A percentile compares a stretch with the other conserved stretches of the same genome.
Conservation (phyloP, 1,139 yeast genomes). For the Sugiyamaella grinbergsii region DNA sequence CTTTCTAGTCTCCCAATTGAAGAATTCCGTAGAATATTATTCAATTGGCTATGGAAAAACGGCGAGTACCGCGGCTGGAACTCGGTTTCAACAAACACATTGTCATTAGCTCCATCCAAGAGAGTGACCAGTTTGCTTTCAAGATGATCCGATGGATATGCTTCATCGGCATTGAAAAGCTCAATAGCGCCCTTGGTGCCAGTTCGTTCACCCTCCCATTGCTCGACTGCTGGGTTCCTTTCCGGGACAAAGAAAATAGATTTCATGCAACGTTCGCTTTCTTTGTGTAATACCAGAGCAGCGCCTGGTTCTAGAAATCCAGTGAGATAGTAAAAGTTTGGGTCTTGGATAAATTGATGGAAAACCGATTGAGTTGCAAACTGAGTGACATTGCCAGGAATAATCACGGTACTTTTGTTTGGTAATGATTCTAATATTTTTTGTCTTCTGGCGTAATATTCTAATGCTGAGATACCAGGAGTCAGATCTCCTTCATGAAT, state of each 20-base stretch:
- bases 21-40: conserved; percentile 22
- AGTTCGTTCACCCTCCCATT: conserved; percentile 94
- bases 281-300: conserved; percentile 70
- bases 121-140: conserved; percentile 29
- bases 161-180: conserved; percentile 83
- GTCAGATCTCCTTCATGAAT: conserved; percentile 78
- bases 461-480: conserved; percentile 82
- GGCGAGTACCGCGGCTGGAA: conserved; percentile 26
- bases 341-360: conserved; percentile 88
- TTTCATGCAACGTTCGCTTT: conserved; percentile 49
- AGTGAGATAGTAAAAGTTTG: conserved; percentile 79
- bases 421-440: conserved; percentile 61
- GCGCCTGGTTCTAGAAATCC: conserved; percentile 96
- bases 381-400: conserved; percentile 71
- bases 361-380: conserved; percentile 90
- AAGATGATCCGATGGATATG: conserved; percentile 52
- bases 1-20: conserved; percentile 22
- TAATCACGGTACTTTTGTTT: conserved; percentile 65
- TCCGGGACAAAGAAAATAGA: conserved; percentile 77
- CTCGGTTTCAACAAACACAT: conserved; percentile 39
- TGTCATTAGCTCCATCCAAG: conserved; percentile 26
- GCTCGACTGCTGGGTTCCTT: conserved; percentile 71
- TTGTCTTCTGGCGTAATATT: conserved; percentile 72
- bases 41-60: conserved; percentile 22
- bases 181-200: conserved; percentile 83